These are phyloP conservation scores for Camellia lanceoleosa DNA, from an alignment of 148 eudicot genomes.

Conservation along the genomic window DNA sequence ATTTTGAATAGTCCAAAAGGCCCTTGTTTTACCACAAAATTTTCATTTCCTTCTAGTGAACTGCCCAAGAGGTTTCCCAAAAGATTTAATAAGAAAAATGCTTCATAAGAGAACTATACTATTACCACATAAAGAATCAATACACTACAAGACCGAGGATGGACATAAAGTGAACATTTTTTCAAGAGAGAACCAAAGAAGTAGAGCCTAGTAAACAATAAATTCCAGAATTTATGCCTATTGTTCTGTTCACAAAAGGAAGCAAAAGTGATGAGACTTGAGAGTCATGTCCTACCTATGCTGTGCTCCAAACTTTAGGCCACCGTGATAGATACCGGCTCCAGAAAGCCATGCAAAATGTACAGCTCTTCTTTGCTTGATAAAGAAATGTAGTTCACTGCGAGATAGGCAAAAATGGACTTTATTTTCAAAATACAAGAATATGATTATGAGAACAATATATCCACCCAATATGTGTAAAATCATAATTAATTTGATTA, in stretches of 20 bases:
- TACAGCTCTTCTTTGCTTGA: slow-evolving; percentile 87
- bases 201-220: too few species aligned
- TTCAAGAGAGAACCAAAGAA: too few species aligned
- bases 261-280: background rate
- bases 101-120: background rate
- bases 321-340: slow-evolving; percentile 90
- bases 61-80: slow-evolving; percentile 35
- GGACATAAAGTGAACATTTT: too few species aligned
- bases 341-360: slow-evolving; percentile 99
- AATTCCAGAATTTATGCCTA: too few species aligned
- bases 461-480: background rate
- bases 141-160: too few species aligned
- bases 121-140: background rate
- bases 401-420: slow-evolving; percentile 32
- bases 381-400: slow-evolving; percentile 94
- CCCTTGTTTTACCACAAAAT: slow-evolving; percentile 96
- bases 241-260: too few species aligned
- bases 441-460: background rate
- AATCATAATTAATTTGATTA: background rate
- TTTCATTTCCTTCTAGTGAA: slow-evolving; percentile 84
- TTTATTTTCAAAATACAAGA: slow-evolving; percentile 10
- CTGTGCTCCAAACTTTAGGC: slow-evolving; percentile 89
- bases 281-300: slow-evolving; percentile 53
- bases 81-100: slow-evolving; percentile 9
- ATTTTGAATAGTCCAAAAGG: slow-evolving; percentile 78